These are phyloP conservation scores for Russula earlei DNA, from an alignment of 768 basidiomycete genomes.

Conservation along the genomic window DNA sequence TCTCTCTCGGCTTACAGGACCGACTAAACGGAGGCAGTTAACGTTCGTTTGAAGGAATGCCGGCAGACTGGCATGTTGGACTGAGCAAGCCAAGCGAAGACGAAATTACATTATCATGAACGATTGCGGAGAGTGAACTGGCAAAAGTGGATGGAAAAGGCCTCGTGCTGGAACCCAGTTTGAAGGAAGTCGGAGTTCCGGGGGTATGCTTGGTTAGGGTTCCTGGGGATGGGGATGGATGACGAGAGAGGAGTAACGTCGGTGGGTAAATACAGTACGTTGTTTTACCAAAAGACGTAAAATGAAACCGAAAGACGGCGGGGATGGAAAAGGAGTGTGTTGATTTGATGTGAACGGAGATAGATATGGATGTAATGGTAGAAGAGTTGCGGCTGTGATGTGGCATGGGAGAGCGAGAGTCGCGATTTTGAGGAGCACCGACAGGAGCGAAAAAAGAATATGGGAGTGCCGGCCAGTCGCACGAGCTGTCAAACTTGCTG, in stretches of 20 bases:
- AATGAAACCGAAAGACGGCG: constrained; percentile 14
- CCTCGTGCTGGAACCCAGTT: constrained; percentile 6
- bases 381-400: constrained; percentile 18
- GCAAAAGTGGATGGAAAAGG: constrained; percentile 5
- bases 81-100: constrained; percentile 5
- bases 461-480: constrained; percentile 17
- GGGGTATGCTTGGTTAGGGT: constrained; percentile 16
- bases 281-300: constrained; percentile 18
- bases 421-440: constrained; percentile 14
- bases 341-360: constrained; percentile 19
- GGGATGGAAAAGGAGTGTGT: constrained; percentile 16
- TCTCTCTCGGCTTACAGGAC: background rate
- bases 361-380: constrained; percentile 17
- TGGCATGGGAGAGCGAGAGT: constrained; percentile 19
- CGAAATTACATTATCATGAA: constrained; percentile 1
- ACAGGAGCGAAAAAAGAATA: constrained; percentile 16
- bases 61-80: constrained; percentile 3
- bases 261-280: constrained; percentile 16
- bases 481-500: constrained; percentile 19
- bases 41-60: constrained; percentile 10
- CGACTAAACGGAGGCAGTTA: constrained; percentile 8
- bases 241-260: constrained; percentile 8
- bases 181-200: constrained; percentile 13
- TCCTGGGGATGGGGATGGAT: constrained; percentile 9
- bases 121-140: constrained; percentile 12